Percentiles rank a stretch among this genome's conserved stretches.
Evolutionary conservation across 2,329 filamentous ascomycete species (phyloP).

Genomic region (Trichoderma sp.): DNA sequence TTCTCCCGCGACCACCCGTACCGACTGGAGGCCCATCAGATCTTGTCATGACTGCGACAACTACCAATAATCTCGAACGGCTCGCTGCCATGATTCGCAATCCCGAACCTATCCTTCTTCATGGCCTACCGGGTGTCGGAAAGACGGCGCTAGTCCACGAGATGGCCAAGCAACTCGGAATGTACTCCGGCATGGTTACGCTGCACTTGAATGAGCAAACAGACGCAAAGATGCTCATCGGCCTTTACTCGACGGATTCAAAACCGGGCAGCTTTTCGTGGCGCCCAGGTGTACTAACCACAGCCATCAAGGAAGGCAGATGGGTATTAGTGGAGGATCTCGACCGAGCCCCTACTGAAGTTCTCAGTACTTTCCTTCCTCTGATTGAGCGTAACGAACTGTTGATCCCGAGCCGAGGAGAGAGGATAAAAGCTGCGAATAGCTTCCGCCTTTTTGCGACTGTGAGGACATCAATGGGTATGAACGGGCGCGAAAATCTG

Average conservation of each 20-base stretch:
- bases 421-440: slow-evolving; percentile 76
- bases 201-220: slow-evolving; percentile 97
- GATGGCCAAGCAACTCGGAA: slow-evolving; percentile 74
- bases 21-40: slow-evolving; percentile 44
- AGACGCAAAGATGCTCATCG: slow-evolving; percentile 93
- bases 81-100: slow-evolving; percentile 67
- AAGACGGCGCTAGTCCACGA: slow-evolving; percentile 87
- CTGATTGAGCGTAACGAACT: slow-evolving; percentile 91
- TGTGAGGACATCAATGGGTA: slow-evolving; percentile 71
- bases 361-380: slow-evolving; percentile 88
- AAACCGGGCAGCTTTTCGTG: slow-evolving; percentile 88
- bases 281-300: slow-evolving; percentile 89
- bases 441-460: slow-evolving; percentile 92
- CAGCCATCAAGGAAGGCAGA: slow-evolving; percentile 86
- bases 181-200: slow-evolving; percentile 81
- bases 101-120: slow-evolving; percentile 71
- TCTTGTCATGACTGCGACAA: slow-evolving; percentile 70
- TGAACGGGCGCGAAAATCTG: slow-evolving; percentile 63
- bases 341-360: slow-evolving; percentile 89
- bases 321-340: slow-evolving; percentile 98
- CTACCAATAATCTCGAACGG: slow-evolving; percentile 65
- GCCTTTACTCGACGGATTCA: slow-evolving; percentile 86
- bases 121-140: slow-evolving; percentile 80
- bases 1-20: slow-evolving; percentile 63
- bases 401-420: slow-evolving; percentile 82